phyloP scores from a whole-genome alignment of 148 eudicot species.

The Vaccinium corymbosum region DNA sequence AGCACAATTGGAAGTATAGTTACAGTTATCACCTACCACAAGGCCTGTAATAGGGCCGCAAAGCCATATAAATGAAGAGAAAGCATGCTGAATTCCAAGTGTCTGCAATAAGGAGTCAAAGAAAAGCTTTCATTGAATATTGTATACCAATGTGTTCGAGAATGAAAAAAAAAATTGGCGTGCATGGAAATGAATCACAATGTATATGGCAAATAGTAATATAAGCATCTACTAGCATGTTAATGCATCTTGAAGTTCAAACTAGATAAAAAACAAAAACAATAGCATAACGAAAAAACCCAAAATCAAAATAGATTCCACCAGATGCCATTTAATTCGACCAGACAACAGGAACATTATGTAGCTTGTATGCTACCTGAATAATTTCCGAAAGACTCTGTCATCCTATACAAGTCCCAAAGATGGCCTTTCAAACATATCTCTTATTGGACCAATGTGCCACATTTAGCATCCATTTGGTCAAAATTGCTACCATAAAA shows the following conservation, averaged over 20 bases:
- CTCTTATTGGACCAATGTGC: background rate
- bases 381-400: background rate
- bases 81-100: constrained; percentile 90
- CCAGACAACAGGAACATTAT: background rate
- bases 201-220: background rate
- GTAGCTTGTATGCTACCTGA: background rate
- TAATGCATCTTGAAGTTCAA: background rate
- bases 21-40: constrained; percentile 63
- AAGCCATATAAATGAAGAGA: constrained; percentile 97
- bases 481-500: background rate
- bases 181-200: background rate
- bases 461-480: background rate
- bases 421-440: background rate
- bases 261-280: background rate
- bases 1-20: background rate
- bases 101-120: constrained; percentile 58
- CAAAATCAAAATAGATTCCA: background rate
- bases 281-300: background rate
- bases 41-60: constrained; percentile 99
- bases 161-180: background rate
- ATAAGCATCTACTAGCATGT: background rate
- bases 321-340: background rate
- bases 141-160: background rate
- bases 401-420: background rate
- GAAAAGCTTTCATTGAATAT: constrained; percentile 17